phyloP scores from a whole-genome alignment of 306 rosid genomes.

The Styphnolobium japonicum region DNA sequence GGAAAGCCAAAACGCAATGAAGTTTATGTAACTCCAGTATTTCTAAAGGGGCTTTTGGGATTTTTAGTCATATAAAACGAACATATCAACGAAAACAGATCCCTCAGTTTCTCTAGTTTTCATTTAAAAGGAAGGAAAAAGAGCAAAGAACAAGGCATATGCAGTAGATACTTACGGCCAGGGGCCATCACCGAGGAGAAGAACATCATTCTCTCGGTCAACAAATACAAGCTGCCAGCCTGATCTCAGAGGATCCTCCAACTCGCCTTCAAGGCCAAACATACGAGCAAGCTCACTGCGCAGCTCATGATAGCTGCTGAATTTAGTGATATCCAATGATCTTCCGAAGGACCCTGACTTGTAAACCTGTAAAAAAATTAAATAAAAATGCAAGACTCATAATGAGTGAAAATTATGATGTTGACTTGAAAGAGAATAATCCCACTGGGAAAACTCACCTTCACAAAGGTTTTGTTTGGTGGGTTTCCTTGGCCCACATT shows the following conservation, averaged over 20 bases:
- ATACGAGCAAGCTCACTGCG: constrained; percentile 87
- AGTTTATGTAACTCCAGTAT: neutral
- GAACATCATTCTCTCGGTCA: constrained; percentile 95
- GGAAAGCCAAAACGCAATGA: constrained; percentile 13
- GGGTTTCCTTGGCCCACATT: constrained; percentile 63
- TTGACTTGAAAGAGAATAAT: neutral
- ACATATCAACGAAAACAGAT: neutral
- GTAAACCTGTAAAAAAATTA: constrained; percentile 37
- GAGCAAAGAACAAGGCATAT: neutral
- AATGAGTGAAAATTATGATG: neutral
- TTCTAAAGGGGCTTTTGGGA: neutral
- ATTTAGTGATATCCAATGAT: constrained; percentile 63
- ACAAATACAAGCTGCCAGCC: constrained; percentile 99
- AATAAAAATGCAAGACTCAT: constrained; percentile 4
- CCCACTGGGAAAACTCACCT: constrained; percentile 49
- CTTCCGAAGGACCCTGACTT: constrained; percentile 54
- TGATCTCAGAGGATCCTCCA: constrained; percentile 99
- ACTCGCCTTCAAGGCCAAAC: constrained; percentile 91
- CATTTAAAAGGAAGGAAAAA: neutral
- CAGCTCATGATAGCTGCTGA: constrained; percentile 91
- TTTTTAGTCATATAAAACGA: neutral
- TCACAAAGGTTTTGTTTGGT: constrained; percentile 72
- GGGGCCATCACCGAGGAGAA: constrained; percentile 91
- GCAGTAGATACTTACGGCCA: constrained; percentile 47
- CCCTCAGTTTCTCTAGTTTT: neutral